Evolutionary conservation across 805 yeast genomes (phyloP).

Genomic region (Priceomyces medius): DNA sequence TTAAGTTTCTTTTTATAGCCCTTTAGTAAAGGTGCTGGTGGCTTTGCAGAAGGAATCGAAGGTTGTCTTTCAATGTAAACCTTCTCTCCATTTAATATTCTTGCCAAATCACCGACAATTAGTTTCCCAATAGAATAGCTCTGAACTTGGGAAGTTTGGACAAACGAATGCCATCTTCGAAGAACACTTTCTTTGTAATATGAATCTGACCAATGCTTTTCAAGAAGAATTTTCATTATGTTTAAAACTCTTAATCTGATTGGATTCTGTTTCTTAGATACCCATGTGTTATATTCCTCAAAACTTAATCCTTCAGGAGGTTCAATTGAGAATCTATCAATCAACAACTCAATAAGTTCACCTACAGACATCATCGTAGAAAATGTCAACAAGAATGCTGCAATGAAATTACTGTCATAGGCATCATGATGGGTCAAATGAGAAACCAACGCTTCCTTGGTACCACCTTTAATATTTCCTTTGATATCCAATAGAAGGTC

Average conservation of each 20-base stretch:
- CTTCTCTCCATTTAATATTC: conserved; percentile 29
- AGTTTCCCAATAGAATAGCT: conserved; percentile 28
- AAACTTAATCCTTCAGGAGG: conserved; percentile 88
- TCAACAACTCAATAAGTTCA: conserved; percentile 57
- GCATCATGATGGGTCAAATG: conserved; percentile 75
- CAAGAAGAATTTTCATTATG: conserved; percentile 63
- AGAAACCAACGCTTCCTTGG: conserved; percentile 72
- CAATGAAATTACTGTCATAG: conserved; percentile 60
- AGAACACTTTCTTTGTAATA: conserved; percentile 50
- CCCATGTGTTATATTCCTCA: conserved; percentile 80
- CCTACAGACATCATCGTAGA: conserved; percentile 68
- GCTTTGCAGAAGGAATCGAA: conserved; percentile 23
- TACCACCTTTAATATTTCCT: conserved; percentile 81
- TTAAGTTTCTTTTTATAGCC: conserved; percentile 38
- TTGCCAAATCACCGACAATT: conserved; percentile 22
- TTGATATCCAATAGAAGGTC: conserved; percentile 58
- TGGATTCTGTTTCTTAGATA: conserved; percentile 64
- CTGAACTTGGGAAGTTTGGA: conserved; percentile 20
- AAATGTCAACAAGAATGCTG: conserved; percentile 72
- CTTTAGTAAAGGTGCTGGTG: conserved; percentile 43
- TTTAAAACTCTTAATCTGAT: conserved; percentile 65
- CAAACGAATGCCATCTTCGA: conserved; percentile 33
- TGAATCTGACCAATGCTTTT: conserved; percentile 66
- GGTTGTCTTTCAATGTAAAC: conserved; percentile 30
- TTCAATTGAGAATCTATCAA: conserved; percentile 62